Evolutionary conservation across 2,329 filamentous ascomycete genomes (phyloP), one percentile per base, ranked within the genome.

Genomic region (Aspergillus melleus): DNA sequence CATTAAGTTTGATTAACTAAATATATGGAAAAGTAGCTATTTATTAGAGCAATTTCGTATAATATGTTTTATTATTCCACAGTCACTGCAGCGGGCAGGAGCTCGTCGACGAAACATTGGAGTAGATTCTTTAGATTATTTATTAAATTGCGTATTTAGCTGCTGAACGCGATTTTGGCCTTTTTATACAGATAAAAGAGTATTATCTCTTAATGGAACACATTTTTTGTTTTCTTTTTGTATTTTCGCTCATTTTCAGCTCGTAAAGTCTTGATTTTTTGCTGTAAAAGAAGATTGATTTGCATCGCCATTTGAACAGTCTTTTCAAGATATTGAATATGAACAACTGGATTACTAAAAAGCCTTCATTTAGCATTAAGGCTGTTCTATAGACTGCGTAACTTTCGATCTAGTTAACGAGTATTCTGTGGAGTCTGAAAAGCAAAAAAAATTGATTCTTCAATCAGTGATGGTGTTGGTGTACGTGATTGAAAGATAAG

Each of bases 301-400:
- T 54, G 26, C 30, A 58, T 55, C 2, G 24, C 6, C 36, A 54
- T 54, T 26, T 54, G 42, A 11, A 24, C 36, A 14, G 52, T 36
- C 12, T 52, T 54, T 39, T 54, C 26, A 60, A 60, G 49, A 44
- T 54, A 22, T 42, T 60, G 16, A 60, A 56, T 57, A 60, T 54
- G 19, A 50, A 44, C 39, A 14, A 60, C 30, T 26, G 52, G 57
- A 44, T 29, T 54, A 29, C 57, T 59, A 59, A 42, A 59, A 44
- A 59, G 46, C 20, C 24, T 29, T 22, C 47, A 12, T 44, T 58
- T 59, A 14, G 30, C 22, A 52, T 47, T 20, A 57, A 57, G 22
- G 22, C 22, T 22, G 3, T 3, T 22, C 22, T 22, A 22, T 22
- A 22, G 22, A 22, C 22, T 22, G 22, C 22, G 22, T 22, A 22